Base-by-base conservation (phyloP, 805 yeast genomes). In the Alloascoidea africana region DNA sequence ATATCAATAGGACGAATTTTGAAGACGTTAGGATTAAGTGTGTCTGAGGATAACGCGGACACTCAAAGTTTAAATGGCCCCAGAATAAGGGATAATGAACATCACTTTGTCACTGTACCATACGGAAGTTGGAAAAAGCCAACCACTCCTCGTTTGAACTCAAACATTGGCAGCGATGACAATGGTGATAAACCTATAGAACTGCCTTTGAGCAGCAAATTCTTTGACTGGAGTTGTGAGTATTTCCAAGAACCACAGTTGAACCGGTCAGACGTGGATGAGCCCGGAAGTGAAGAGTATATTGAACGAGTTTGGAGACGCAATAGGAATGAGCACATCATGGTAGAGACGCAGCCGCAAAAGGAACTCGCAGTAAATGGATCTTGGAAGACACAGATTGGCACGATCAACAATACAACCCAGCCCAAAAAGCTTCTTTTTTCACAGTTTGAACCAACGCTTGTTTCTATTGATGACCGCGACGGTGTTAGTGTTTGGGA, bases 221-320 rank as follows among this genome's bases (percentile, higher is more conserved):
- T 63, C 46, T 51, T 59, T 39, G 62, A 62, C 33, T 59, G 65
- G 62, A 48, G 62, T 36, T 72, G 84, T 41, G 98, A 91, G 54
- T 87, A 86, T 51, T 91, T 89, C 60, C 94, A 87, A 50, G 97
- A 87, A 51, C 96, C 98, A 0, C 97, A 89, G 52, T 78, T 87
- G 78, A 75, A 83, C 6, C 76, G 73, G 41, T 69, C 72, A 38
- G 96, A 89, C 46, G 59, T 74, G 14, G 96, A 89, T 47, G 95
- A 86, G 53, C 91, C 94, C 0, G 97, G 97, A 0, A 83, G 95
- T 40, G 73, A 77, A 41, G 87, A 83, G 44, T 84, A 83, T 48
- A 74, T 82, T 27, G 76, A 73, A 45, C 65, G 93, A 41, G 58
- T 83, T 16, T 91, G 97, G 97, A 68, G 96, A 47, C 68, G 94